A percentile compares a stretch with the other conserved stretches of the same genome.
Evolutionary conservation across 139 green algal genomes (phyloP).

Genomic region (Eudorina sp.): DNA sequence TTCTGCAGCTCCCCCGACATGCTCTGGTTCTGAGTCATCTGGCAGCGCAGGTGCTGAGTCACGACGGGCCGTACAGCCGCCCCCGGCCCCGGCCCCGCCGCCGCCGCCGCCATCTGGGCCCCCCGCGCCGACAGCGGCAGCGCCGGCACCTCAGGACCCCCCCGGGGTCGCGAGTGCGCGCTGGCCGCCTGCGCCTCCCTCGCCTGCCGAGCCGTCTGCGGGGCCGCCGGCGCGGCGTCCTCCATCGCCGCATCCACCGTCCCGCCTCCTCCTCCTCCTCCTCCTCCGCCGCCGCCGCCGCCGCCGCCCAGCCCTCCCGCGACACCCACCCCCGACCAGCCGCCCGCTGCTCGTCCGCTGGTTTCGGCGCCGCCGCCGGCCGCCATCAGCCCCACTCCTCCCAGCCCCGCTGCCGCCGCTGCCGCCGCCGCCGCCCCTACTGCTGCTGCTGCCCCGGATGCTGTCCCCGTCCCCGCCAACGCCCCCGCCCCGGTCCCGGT

Average conservation of each 20-base stretch:
- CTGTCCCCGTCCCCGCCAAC: too few species aligned
- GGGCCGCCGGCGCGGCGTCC: not conserved
- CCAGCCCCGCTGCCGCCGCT: not conserved
- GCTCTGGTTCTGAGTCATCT: conserved; percentile 52
- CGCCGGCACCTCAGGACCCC: too few species aligned
- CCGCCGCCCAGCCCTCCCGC: too few species aligned
- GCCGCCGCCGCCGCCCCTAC: not conserved
- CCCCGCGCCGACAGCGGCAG: too few species aligned
- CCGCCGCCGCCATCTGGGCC: too few species aligned
- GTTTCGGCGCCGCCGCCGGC: not conserved
- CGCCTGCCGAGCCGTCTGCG: too few species aligned
- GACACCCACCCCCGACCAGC: too few species aligned
- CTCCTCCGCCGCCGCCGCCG: not conserved
- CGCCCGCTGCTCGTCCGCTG: not conserved
- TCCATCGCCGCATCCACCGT: not conserved
- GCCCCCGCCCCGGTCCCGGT: not conserved
- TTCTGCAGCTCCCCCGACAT: conserved; percentile 44
- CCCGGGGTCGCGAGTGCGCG: too few species aligned
- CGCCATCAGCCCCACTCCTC: not conserved
- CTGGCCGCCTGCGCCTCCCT: too few species aligned
- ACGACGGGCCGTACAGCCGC: not conserved
- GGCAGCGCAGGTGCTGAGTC: conserved; percentile 48
- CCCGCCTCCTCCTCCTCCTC: not conserved
- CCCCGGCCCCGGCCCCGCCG: not conserved
- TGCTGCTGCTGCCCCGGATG: not conserved